Base-by-base conservation (phyloP, 2,329 filamentous ascomycete genomes). In the Endoconidiophora polonica region DNA sequence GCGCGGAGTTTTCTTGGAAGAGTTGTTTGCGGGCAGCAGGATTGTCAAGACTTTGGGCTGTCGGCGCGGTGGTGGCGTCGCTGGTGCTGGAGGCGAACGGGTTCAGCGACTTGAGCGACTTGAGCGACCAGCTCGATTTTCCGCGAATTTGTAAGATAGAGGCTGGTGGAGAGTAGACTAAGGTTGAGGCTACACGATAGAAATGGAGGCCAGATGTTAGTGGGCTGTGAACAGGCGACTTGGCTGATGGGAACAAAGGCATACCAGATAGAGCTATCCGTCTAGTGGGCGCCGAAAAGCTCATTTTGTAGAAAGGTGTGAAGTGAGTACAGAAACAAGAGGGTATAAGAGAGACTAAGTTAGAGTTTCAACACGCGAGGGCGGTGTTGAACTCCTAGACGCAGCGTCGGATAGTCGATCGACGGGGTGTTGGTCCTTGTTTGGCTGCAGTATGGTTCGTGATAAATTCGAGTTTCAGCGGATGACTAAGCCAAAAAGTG, bases 1-100 rank as follows among this genome's bases (percentile, higher is more conserved):
- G 66, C 56, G 65, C 61, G 60, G 64, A 60, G 57, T 59, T 63
- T 46, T 60, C 57, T 53, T 65, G 58, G 41, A 66, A 58, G 60
- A 71, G 67, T 55, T 66, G 58, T 55, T 68, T 58, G 38, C 65
- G 63, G 54, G 66, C 61, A 55, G 63, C 62, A 46, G 67, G 66
- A 56, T 68, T 62, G 56, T 70, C 63, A 48, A 71, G 62, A 14
- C 60, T 53, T n/a, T 66, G 58, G 43, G 62, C 58, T 29, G 58
- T 51, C 20, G 60, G 55, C 22, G 58, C 52, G 29, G 59, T 59
- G 18, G 36, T 38, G 33, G 38, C 6, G 9, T 33, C 29, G 18
- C 26, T n/a, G 16, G 52, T 54, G 20, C 48, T 48, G 20, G 51
- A 42, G 38, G 51, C 51, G 46, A 54, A 45, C 53, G 54, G 26